Conservation (phyloP, 768 basidiomycete species). For the Imleria badia region DNA sequence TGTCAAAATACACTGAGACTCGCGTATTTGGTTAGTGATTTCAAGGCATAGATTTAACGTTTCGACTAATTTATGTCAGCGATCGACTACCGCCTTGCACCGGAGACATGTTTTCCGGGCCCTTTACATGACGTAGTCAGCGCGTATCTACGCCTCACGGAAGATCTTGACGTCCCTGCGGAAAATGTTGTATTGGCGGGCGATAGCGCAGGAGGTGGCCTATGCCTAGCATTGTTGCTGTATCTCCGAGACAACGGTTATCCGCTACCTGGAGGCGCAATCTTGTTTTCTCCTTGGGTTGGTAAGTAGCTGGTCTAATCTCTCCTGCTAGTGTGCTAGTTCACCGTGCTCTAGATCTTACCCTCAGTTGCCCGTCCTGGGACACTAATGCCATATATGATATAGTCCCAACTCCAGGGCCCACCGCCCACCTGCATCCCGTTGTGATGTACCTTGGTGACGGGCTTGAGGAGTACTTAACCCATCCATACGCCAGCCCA, state of each 20-base stretch:
- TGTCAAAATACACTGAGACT: conserved; percentile 85
- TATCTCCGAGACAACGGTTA: conserved; percentile 94
- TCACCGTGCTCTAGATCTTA: conserved; percentile 59
- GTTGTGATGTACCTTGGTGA: conserved; percentile 92
- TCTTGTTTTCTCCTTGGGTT: conserved; percentile 95
- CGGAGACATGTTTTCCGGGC: conserved; percentile 92
- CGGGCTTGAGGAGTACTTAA: conserved; percentile 75
- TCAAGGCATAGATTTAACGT: no score
- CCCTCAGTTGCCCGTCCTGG: conserved; percentile 99
- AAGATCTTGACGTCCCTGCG: conserved; percentile 87
- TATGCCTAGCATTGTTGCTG: conserved; percentile 83
- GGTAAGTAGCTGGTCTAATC: conserved; percentile 50
- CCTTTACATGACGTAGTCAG: conserved; percentile 83
- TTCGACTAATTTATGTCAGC: conserved; percentile 42
- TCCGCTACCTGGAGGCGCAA: conserved; percentile 78
- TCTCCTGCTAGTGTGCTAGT: conserved; percentile 1
- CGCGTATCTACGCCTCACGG: conserved; percentile 82
- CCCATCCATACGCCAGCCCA: conserved; percentile 95
- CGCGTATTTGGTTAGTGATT: conserved; percentile 75
- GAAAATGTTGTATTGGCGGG: conserved; percentile 88
- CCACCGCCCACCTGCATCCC: conserved; percentile 87
- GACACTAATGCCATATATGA: conserved; percentile 89
- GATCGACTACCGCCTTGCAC: conserved; percentile 93
- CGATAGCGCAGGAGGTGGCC: conserved; percentile 92
- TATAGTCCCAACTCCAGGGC: conserved; percentile 69